A percentile compares a stretch with the other conserved stretches of the same genome.
phyloP scores from a whole-genome alignment of 2,329 filamentous ascomycete species.

The Thermochaetoides dissita region DNA sequence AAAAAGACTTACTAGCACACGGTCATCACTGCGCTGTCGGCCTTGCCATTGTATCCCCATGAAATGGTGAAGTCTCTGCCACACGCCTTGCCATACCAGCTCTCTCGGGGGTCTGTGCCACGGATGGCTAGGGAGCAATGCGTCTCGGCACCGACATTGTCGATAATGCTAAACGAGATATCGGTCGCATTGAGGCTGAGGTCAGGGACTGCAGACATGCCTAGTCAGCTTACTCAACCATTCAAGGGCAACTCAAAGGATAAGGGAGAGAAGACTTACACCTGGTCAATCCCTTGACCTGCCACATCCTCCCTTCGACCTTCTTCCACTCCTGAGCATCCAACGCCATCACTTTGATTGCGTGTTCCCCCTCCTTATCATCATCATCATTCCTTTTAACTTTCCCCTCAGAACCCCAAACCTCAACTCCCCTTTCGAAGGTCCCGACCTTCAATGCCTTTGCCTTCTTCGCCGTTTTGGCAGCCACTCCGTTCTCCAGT shows the following conservation, averaged over 20 bases:
- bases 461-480: too few relatives aligned
- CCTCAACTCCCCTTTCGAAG: too few relatives aligned
- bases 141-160: neutral
- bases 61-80: slow-evolving; percentile 6
- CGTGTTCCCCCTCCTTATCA: neutral
- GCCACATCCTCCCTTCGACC: neutral
- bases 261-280: neutral
- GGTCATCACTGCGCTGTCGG: slow-evolving; percentile 14
- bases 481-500: too few relatives aligned
- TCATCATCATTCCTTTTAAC: neutral
- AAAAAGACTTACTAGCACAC: slow-evolving; percentile 5
- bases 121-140: slow-evolving; percentile 2
- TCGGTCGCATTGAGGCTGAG: neutral
- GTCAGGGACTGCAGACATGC: neutral
- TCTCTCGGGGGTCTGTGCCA: neutral
- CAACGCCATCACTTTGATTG: neutral
- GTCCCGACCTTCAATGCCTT: too few relatives aligned
- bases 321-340: neutral
- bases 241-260: too few relatives aligned
- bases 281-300: slow-evolving; percentile 3
- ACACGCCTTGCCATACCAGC: slow-evolving; percentile 8
- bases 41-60: slow-evolving; percentile 12
- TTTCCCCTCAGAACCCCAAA: too few relatives aligned
- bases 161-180: slow-evolving; percentile 1
- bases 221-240: neutral